Conservation (phyloP, 2,329 filamentous ascomycete genomes). For the Trichoderma atrobrunneum region DNA sequence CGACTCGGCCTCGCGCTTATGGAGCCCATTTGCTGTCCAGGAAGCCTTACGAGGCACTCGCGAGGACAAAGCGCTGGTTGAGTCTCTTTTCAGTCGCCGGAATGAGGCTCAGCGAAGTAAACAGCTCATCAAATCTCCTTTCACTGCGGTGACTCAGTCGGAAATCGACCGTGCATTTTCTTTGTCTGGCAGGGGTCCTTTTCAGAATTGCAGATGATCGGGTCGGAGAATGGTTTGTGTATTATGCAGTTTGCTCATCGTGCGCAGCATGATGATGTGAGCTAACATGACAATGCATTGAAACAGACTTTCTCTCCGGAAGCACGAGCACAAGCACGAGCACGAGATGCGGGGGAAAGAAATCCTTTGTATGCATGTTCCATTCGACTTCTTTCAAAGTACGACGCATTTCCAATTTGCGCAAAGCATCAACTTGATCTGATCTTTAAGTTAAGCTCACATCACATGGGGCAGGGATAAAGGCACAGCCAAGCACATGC, state of each 20-base stretch:
- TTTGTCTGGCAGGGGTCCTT: not conserved
- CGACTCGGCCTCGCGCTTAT: not conserved
- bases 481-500: not conserved
- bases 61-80: not conserved
- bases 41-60: slow-evolving; percentile 13
- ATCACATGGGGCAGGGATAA: not conserved
- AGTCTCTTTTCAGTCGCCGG: not conserved
- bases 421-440: not conserved
- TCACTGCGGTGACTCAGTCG: slow-evolving; percentile 10
- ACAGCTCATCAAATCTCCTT: not conserved
- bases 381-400: not conserved
- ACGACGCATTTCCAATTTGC: not conserved
- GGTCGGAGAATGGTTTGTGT: not conserved
- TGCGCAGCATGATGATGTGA: not conserved
- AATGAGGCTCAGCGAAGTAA: slow-evolving; percentile 2
- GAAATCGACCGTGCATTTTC: not conserved
- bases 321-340: not conserved
- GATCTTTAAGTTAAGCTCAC: not conserved
- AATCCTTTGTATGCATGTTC: not conserved
- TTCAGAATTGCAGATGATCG: not conserved
- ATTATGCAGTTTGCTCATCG: not conserved
- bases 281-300: not conserved
- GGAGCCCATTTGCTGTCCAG: not conserved
- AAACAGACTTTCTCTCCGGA: not conserved
- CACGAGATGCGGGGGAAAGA: not conserved